Evolutionary conservation across 495 filamentous ascomycete species (phyloP).

Genomic region (Niebla homalea): DNA sequence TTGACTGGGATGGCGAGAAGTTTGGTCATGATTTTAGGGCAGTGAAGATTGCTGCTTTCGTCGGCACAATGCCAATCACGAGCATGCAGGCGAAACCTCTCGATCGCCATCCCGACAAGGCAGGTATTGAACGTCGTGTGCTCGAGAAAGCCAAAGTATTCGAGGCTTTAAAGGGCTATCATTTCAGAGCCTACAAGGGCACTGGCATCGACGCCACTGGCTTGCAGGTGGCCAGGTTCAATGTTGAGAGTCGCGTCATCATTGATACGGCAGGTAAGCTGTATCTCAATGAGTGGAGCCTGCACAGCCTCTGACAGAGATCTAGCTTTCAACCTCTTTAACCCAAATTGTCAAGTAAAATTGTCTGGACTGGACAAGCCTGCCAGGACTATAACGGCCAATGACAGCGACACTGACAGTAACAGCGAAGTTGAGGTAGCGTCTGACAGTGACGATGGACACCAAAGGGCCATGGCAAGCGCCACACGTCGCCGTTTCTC

Average conservation of each 20-base stretch:
- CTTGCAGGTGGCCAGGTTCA: slow-evolving; percentile 25
- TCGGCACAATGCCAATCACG: slow-evolving; percentile 41
- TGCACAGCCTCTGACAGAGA: not conserved
- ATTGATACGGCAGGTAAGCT: slow-evolving; percentile 28
- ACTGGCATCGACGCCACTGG: slow-evolving; percentile 20
- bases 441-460: no score
- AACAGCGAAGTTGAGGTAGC: not conserved
- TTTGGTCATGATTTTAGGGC: slow-evolving; percentile 35
- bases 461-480: no score
- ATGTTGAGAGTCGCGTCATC: slow-evolving; percentile 39
- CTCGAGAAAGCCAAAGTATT: slow-evolving; percentile 24
- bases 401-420: not conserved
- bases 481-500: no score
- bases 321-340: slow-evolving; percentile 2
- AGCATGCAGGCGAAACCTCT: slow-evolving; percentile 41
- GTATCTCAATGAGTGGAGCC: not conserved
- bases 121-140: slow-evolving; percentile 21
- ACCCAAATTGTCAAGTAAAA: not conserved
- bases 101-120: slow-evolving; percentile 34
- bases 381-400: not conserved
- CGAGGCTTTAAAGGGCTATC: slow-evolving; percentile 33
- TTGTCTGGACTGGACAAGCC: not conserved
- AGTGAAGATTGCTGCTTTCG: slow-evolving; percentile 34
- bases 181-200: slow-evolving; percentile 49
- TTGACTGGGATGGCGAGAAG: slow-evolving; percentile 45